Base-by-base conservation (phyloP, 441 rosid species). In the Populus tomentosa region DNA sequence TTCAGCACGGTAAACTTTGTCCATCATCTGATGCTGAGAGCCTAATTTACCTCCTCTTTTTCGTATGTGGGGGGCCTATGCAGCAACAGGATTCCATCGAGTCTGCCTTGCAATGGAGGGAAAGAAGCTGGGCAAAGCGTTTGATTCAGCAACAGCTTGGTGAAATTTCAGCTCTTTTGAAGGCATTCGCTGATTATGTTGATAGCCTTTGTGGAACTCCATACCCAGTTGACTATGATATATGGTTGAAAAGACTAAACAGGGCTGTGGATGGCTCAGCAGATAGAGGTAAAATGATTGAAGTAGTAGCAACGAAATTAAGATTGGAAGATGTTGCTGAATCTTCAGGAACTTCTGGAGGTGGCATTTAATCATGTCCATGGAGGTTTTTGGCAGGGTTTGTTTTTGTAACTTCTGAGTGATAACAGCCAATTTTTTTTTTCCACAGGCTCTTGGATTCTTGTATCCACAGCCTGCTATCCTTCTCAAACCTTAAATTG, bases 131-230 rank as follows among this genome's bases (percentile, higher is more conserved):
- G 94, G 82, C 87, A 16, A 85, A 79, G 64, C 85, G 92, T 1
- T 77, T 68, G 50, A 90, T 90, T 40, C 94, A 90, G 83, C 87
- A 85, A 68, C 84, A 87, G 46, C 91, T 90, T 3, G 89, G 94
- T 2, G 87, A 87, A 72, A 87, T 85, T 46, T 89, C 92, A 3
- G 85, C 92, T 33, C 80, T 90, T 35, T 74, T 90, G 18, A 90
- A 90, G 86, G 94, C 94, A 26, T 89, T 90, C 80, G 90, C 89
- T 24, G 94, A 90, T 83, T 90, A 89, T 80, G 85, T 90, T 18
- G 94, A 90, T 78, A 88, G 88, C 79, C 90, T 90, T 32, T 89
- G 91, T 53, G 92, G 94, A 77, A 90, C 92, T 0, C 92, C 92
- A 6, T 90, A 90, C 75, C 92, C 92, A 0, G 87, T 90, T 23